Percentiles rank a stretch among this genome's conserved stretches.
These are phyloP conservation scores for Cutaneotrichosporon cutaneum DNA, from an alignment of 1,284 basidiomycete species.

Conservation along the genomic window DNA sequence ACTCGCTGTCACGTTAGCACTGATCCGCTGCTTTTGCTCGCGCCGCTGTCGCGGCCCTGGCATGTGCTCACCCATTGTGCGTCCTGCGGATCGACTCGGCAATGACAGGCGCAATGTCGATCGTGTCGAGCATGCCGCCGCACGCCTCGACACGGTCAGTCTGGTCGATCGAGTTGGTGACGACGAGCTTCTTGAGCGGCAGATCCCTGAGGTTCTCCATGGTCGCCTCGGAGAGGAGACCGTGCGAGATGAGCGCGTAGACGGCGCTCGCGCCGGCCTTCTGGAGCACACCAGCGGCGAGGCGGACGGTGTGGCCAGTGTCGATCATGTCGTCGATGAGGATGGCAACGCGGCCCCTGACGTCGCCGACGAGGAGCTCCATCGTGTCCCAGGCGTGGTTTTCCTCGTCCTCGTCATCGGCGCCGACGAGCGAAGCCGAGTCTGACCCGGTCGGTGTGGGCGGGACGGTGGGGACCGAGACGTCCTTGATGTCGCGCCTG, in stretches of 20 bases:
- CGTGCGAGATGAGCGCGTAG: conserved; percentile 89
- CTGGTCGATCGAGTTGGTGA: conserved; percentile 77
- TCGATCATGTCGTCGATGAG: conserved; percentile 99
- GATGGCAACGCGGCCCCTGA: conserved; percentile 88
- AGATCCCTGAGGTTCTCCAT: conserved; percentile 73
- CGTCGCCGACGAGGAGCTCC: conserved; percentile 97
- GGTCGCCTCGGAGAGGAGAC: conserved; percentile 80
- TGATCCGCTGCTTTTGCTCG: no score
- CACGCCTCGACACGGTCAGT: conserved; percentile 56
- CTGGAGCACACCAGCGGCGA: conserved; percentile 79
- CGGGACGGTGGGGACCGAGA: conserved; percentile 46
- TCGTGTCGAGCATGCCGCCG: conserved; percentile 56
- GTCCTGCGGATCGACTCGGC: conserved; percentile 95
- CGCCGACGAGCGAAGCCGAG: conserved; percentile 33
- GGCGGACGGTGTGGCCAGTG: conserved; percentile 79
- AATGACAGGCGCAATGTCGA: conserved; percentile 87
- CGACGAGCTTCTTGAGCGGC: conserved; percentile 83
- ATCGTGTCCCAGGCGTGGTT: conserved; percentile 61
- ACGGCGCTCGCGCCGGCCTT: conserved; percentile 86
- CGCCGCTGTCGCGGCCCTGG: neutral
- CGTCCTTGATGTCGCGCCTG: conserved; percentile 57
- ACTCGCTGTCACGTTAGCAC: no score
- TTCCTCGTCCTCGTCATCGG: conserved; percentile 51
- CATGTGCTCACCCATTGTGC: conserved; percentile 88
- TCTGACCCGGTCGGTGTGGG: conserved; percentile 50